These are phyloP conservation scores for Xylaria sp. DNA, from an alignment of 2,329 filamentous ascomycete genomes.

Conservation along the genomic window DNA sequence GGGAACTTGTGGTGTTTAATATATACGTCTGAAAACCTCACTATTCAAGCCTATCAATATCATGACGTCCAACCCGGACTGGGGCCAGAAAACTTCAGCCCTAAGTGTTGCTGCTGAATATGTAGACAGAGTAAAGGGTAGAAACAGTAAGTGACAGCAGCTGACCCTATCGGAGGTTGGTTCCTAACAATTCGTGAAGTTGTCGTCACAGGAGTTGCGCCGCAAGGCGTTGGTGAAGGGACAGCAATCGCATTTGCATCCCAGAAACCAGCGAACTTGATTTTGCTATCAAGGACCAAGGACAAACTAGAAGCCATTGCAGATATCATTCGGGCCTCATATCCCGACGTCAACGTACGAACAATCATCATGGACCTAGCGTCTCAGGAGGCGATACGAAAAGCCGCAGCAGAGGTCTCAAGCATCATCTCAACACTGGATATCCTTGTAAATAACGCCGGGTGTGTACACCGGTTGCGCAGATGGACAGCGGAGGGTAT, in stretches of 20 bases:
- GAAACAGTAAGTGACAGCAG: constrained; percentile 41
- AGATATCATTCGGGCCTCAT: constrained; percentile 49
- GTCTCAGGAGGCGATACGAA: constrained; percentile 51
- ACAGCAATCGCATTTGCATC: constrained; percentile 57
- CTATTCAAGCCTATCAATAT: constrained; percentile 1
- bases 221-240: constrained; percentile 54
- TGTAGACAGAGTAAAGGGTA: constrained; percentile 41
- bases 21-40: not conserved
- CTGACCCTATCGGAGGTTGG: constrained; percentile 33
- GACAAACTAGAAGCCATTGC: constrained; percentile 55
- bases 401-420: constrained; percentile 50
- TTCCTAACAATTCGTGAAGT: constrained; percentile 43
- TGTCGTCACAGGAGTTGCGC: constrained; percentile 56
- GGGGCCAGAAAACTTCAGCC: constrained; percentile 49
- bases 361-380: constrained; percentile 52
- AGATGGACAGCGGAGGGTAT: constrained; percentile 55
- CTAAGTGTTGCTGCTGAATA: constrained; percentile 50
- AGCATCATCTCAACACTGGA: constrained; percentile 50
- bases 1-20: not conserved
- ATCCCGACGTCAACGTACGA: constrained; percentile 51
- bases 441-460: constrained; percentile 57
- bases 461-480: constrained; percentile 51
- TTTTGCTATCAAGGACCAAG: constrained; percentile 57
- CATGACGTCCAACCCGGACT: constrained; percentile 47
- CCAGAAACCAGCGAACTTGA: constrained; percentile 54